phyloP scores from a whole-genome alignment of 768 basidiomycete species.

The Omphalotus guepiniiformis region DNA sequence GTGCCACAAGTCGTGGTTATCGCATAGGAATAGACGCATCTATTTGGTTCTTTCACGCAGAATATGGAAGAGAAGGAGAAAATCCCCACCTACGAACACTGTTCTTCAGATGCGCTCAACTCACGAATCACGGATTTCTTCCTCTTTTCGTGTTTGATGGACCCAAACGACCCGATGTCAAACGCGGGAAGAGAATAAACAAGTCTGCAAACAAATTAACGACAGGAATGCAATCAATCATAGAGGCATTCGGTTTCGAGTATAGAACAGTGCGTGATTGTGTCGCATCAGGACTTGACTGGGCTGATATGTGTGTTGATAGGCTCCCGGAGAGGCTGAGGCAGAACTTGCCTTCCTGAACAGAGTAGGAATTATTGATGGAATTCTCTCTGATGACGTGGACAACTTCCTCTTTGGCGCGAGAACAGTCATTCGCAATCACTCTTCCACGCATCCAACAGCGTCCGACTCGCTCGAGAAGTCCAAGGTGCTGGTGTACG shows the following conservation, averaged over 20 bases:
- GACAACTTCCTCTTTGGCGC: slow-evolving; percentile 93
- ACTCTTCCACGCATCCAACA: slow-evolving; percentile 67
- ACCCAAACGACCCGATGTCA: slow-evolving; percentile 74
- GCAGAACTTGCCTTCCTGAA: slow-evolving; percentile 85
- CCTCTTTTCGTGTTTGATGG: slow-evolving; percentile 94
- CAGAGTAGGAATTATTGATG: slow-evolving; percentile 80
- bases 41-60: slow-evolving; percentile 57
- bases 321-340: slow-evolving; percentile 63
- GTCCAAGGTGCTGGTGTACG: slow-evolving; percentile 53
- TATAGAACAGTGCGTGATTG: slow-evolving; percentile 53
- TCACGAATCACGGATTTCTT: slow-evolving; percentile 75
- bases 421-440: slow-evolving; percentile 73
- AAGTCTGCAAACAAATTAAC: slow-evolving; percentile 60
- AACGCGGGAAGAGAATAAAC: slow-evolving; percentile 71
- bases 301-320: slow-evolving; percentile 23
- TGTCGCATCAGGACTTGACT: slow-evolving; percentile 13
- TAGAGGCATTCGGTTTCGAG: slow-evolving; percentile 78
- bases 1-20: slow-evolving; percentile 73
- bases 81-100: slow-evolving; percentile 64
- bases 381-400: slow-evolving; percentile 88
- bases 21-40: slow-evolving; percentile 80
- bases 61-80: slow-evolving; percentile 51
- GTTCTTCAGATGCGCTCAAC: slow-evolving; percentile 79
- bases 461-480: slow-evolving; percentile 70
- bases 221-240: slow-evolving; percentile 73